A percentile compares a stretch with the other conserved stretches of the same genome.
These are phyloP conservation scores for Monilinia fructigena DNA, from an alignment of 2,329 filamentous ascomycete genomes.

Conservation along the genomic window DNA sequence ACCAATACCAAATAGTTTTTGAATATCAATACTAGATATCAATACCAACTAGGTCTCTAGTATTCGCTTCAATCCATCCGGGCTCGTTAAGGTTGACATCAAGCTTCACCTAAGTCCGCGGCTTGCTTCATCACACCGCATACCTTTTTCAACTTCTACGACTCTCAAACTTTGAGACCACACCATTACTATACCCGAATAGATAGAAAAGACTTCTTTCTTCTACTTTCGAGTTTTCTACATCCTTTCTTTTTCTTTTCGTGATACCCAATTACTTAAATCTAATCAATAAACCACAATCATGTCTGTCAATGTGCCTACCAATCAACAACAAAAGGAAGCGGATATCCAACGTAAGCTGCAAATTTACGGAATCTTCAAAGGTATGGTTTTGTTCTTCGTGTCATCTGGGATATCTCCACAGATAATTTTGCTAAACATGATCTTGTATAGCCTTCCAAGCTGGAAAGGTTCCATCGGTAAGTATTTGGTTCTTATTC, in stretches of 20 bases:
- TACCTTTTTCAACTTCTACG: conserved; percentile 3
- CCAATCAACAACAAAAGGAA: conserved; percentile 37
- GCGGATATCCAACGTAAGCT: conserved; percentile 85
- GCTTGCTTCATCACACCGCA: not conserved
- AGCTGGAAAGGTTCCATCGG: conserved; percentile 83
- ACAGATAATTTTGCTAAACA: conserved; percentile 31
- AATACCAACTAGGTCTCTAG: too few species aligned
- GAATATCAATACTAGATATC: not conserved
- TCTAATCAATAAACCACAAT: conserved; percentile 22
- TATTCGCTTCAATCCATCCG: not conserved
- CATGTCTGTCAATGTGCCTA: conserved; percentile 38
- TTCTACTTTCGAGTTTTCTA: not conserved
- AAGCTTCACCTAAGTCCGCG: too few species aligned
- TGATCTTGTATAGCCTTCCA: conserved; percentile 63
- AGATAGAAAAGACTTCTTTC: not conserved
- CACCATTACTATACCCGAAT: not conserved
- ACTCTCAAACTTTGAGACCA: too few species aligned
- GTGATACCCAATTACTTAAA: conserved; percentile 28
- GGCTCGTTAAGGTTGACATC: not conserved
- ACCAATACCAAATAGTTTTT: too few species aligned
- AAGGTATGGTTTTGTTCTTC: conserved; percentile 47
- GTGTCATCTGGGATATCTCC: not conserved
- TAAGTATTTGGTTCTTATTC: conserved; percentile 26
- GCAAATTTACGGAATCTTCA: conserved; percentile 87
- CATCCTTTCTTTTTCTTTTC: conserved; percentile 23